phyloP scores from a whole-genome alignment of 78 protist genomes.

The Emiliania huxleyi region DNA sequence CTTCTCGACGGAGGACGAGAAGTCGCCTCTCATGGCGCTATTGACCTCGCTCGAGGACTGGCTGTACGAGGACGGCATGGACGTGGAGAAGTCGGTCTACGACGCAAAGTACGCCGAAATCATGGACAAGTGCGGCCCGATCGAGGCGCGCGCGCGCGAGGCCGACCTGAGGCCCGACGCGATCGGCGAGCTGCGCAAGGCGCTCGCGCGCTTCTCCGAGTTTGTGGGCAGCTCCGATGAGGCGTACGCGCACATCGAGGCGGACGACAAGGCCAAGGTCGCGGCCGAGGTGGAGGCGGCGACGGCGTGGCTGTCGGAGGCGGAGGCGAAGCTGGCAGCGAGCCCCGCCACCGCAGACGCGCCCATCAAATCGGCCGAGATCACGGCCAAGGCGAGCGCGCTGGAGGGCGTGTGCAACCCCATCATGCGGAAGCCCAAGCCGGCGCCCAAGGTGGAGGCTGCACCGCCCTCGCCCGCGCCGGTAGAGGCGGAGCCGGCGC shows the following conservation, averaged over 20 bases:
- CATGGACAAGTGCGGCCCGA: neutral
- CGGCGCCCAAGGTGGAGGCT: neutral
- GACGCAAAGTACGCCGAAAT: neutral
- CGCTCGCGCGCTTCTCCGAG: neutral
- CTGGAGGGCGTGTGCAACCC: neutral
- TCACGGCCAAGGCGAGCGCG: neutral
- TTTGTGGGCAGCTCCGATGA: neutral
- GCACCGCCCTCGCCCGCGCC: neutral
- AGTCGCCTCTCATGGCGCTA: neutral
- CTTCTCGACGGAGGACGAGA: neutral
- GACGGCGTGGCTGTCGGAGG: neutral
- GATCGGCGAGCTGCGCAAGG: neutral
- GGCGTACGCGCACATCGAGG: neutral
- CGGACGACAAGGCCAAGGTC: neutral
- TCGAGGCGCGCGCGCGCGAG: neutral
- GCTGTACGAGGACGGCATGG: slow-evolving; percentile 15
- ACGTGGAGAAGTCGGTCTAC: neutral
- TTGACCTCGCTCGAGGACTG: neutral
- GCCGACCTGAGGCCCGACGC: neutral
- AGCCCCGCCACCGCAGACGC: neutral
- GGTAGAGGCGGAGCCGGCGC: neutral
- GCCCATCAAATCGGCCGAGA: neutral
- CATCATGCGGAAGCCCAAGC: neutral
- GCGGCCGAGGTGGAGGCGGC: neutral
- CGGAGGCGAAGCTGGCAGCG: neutral